Evolutionary conservation across 352 stramenopile species (phyloP), one percentile per base, ranked within the genome.

Genomic region (Phytophthora vignae): DNA sequence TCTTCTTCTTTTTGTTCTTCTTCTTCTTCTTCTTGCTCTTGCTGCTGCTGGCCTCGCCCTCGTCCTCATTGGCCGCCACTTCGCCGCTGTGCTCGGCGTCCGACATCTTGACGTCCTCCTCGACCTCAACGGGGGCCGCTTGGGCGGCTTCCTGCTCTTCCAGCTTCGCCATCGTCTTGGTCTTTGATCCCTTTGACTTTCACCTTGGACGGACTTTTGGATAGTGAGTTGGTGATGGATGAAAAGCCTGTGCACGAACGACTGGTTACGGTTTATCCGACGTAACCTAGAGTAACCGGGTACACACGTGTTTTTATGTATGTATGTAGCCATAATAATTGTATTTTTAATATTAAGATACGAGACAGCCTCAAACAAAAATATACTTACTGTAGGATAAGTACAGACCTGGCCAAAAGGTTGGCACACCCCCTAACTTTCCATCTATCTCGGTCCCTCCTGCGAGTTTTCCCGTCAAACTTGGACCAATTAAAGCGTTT

Each of bases 21-120:
- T 93, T 90, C 64, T 93, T 95, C 65, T 95, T 93, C 67, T 88
- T 92, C 67, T 95, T 94, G 55, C 84, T 92, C 59, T 79, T 79
- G 53, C 33, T 70, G 38, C 75, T 77, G 27, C n/a, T 38, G 15
- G 7, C 33, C 19, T 52, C 21, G 10, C 21, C 44, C 17, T 50
- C 50, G 5, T 4, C 42, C 1, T 65, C 50, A 8, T 38, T 57
- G 44, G 54, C 12, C 0, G 40, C 53, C 8, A 60, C 50, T 2
- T 68, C 64, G 27, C 57, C 72, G 12, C 64, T 74, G 49, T 77
- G 55, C 50, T 73, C 59, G 29, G 52, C 49, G 7, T 73, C 59
- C 19, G 25, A 29, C 69, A 68, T 76, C 0, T 52, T 68, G 50
- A 64, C 40, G 54, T 71, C 64, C 31, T 77, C 48, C n/a, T 63